Evolutionary conservation across 768 basidiomycete genomes (phyloP), one percentile per base, ranked within the genome.

Genomic region (Naganishia onofrii): DNA sequence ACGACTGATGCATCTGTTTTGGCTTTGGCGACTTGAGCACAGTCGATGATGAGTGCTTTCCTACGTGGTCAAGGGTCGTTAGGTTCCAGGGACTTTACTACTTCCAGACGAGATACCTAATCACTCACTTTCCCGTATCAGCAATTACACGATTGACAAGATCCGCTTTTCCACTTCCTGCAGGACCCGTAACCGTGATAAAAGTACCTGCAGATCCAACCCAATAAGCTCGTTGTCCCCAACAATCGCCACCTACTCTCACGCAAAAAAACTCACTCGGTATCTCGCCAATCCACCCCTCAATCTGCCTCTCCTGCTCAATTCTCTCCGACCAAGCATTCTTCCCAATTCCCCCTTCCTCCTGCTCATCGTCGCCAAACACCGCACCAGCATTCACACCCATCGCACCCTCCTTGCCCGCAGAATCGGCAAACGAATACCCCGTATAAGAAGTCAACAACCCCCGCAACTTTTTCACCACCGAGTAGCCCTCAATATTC

Each of bases 241-340:
- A 36, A 26, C 48, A 51, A n/a, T 46, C 46, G 46, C 15, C 4
- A 46, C 7, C 7, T n/a, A 3, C 23, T 3, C 12, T 26, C 1
- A 17, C 7, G 15, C n/a, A 12, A 6, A 51, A 6, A 51, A 15
- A 79, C 87, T 21, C 77, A 88, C 90, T 84, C 6, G 93, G 93
- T 54, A 86, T 82, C 74, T 96, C 93, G 5, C 84, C 83, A 15
- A 98, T 82, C 83, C 94, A 96, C 34, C 84, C 83, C 67, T 85
- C 84, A 38, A 97, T 75, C 10, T 86, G 83, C 52, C 81, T 84
- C 75, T 89, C 88, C 3, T 92, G 94, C 12, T 92, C 88, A 74
- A 85, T 84, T 31, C 93, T 86, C 77, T 97, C 93, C 75, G 89
- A 88, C 94, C 93, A 97, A 19, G 87, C 87, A 46, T 70, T 85